Evolutionary conservation across 768 basidiomycete genomes (phyloP).

Genomic region (Clavulina sp.): DNA sequence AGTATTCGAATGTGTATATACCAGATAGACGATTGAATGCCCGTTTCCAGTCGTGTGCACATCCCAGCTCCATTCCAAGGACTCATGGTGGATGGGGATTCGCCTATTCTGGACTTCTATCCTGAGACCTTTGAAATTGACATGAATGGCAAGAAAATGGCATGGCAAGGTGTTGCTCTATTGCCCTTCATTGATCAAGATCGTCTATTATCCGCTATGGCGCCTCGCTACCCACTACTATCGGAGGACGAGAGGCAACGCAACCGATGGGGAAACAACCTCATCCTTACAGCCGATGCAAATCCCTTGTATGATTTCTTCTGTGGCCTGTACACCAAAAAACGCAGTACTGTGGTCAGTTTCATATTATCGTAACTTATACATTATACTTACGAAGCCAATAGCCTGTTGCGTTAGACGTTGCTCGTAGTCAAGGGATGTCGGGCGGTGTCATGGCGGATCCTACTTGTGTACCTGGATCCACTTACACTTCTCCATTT

Average conservation of each 20-base stretch:
- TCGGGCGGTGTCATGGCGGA: constrained; percentile 67
- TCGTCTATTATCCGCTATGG: constrained; percentile 74
- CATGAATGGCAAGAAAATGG: constrained; percentile 99
- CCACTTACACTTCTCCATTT: constrained; percentile 72
- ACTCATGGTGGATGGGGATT: constrained; percentile 73
- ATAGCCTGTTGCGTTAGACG: constrained; percentile 61
- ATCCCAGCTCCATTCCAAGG: constrained; percentile 73
- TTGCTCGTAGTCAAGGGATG: constrained; percentile 54
- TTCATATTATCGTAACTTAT: neutral
- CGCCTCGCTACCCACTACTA: constrained; percentile 33
- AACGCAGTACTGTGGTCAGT: constrained; percentile 53
- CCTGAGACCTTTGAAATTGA: constrained; percentile 84
- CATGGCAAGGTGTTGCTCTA: constrained; percentile 96
- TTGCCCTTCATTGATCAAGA: constrained; percentile 87
- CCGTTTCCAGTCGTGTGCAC: constrained; percentile 49
- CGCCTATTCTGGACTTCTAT: constrained; percentile 94
- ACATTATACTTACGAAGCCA: neutral
- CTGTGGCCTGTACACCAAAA: constrained; percentile 79
- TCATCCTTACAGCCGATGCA: constrained; percentile 67
- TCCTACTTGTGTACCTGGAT: constrained; percentile 78
- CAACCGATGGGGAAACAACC: constrained; percentile 71
- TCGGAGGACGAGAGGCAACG: constrained; percentile 66
- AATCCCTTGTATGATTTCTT: constrained; percentile 78
- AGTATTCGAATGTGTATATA: neutral
- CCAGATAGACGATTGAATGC: constrained; percentile 2